phyloP scores from a whole-genome alignment of 148 eudicot species.

The Rhododendron henanense region DNA sequence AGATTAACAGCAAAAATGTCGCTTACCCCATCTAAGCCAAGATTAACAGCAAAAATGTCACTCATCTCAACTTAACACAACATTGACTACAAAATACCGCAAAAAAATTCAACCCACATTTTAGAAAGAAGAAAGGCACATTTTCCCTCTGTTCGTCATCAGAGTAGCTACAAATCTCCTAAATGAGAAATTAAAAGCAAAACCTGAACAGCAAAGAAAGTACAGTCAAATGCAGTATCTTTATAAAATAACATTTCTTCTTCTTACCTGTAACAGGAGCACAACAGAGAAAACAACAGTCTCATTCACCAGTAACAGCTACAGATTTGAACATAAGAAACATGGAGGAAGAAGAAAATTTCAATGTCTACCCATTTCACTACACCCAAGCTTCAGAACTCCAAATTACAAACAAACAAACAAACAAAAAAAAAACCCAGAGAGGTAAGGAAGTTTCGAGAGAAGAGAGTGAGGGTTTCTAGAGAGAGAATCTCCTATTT shows the following conservation, averaged over 20 bases:
- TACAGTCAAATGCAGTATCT: constrained; percentile 16
- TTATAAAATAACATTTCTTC: neutral
- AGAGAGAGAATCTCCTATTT: neutral
- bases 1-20: too few relatives aligned
- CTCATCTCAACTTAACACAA: neutral
- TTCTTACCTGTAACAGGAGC: neutral
- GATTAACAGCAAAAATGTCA: neutral
- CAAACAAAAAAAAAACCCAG: neutral
- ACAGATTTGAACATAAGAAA: neutral
- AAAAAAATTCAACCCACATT: neutral
- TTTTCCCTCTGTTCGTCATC: neutral
- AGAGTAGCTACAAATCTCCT: neutral
- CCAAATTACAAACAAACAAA: too few relatives aligned
- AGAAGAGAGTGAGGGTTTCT: neutral
- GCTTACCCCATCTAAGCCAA: too few relatives aligned
- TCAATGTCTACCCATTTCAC: neutral
- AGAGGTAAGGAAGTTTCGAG: neutral
- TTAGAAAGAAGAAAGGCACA: neutral
- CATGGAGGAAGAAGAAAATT: neutral
- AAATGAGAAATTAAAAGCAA: neutral
- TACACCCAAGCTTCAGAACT: neutral
- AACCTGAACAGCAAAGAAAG: neutral
- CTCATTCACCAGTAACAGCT: neutral
- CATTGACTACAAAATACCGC: neutral
- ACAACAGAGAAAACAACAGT: neutral